Evolutionary conservation across 1,284 basidiomycete species (phyloP).

Genomic region (Inonotus obliquus): DNA sequence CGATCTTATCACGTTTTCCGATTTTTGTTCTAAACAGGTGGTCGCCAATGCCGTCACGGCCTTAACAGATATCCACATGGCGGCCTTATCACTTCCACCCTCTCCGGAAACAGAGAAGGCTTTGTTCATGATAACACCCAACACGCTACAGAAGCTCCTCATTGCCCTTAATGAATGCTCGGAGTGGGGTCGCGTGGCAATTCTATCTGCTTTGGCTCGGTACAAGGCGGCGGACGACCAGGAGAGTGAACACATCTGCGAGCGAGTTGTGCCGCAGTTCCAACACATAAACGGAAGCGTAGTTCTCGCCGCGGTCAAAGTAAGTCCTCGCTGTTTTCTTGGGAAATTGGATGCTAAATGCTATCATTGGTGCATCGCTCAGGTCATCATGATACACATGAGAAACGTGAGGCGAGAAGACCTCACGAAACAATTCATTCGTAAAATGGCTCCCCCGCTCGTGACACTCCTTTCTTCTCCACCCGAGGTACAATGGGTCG

Average conservation of each 20-base stretch:
- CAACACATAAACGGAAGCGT: conserved; percentile 96
- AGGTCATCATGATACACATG: conserved; percentile 98
- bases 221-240: conserved; percentile 84
- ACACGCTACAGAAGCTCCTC: conserved; percentile 84
- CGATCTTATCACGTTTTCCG: background rate
- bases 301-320: conserved; percentile 93
- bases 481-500: conserved; percentile 94
- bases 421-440: conserved; percentile 80
- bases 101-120: conserved; percentile 57
- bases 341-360: conserved; percentile 2
- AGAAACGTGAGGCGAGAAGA: conserved; percentile 81
- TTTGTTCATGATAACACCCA: conserved; percentile 77
- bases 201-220: conserved; percentile 82
- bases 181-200: conserved; percentile 96
- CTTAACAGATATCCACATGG: conserved; percentile 86
- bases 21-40: conserved; percentile 50
- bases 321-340: conserved; percentile 27
- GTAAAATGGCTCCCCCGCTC: conserved; percentile 97
- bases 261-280: conserved; percentile 96
- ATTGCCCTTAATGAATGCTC: conserved; percentile 98
- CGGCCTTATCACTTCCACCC: conserved; percentile 52
- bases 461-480: conserved; percentile 75
- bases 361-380: conserved; percentile 5
- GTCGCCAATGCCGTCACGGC: conserved; percentile 95
- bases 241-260: conserved; percentile 98